phyloP scores from a whole-genome alignment of 2,329 filamentous ascomycete genomes.

The Fusarium pseudograminearum region DNA sequence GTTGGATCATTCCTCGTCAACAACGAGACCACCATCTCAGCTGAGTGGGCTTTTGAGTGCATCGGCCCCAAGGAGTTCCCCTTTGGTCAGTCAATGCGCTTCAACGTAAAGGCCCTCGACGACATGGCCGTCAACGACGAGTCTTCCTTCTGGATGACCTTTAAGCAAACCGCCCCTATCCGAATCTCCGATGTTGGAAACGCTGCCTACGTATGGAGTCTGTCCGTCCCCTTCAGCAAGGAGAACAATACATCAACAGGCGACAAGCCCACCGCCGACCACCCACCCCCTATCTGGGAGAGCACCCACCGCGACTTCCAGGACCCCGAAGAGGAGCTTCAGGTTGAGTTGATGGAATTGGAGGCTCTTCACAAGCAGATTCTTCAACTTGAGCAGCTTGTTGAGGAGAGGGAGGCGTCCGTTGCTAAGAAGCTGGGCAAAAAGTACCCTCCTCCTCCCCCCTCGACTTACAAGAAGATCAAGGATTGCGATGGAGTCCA shows the following conservation, averaged over 20 bases:
- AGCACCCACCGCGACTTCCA: slow-evolving; percentile 45
- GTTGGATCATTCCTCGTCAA: slow-evolving; percentile 57
- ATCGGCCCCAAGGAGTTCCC: slow-evolving; percentile 53
- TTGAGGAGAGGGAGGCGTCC: slow-evolving; percentile 57
- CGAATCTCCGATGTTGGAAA: slow-evolving; percentile 59
- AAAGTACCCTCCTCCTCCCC: slow-evolving; percentile 37
- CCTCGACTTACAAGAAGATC: slow-evolving; percentile 40
- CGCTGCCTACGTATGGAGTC: slow-evolving; percentile 49
- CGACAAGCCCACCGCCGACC: slow-evolving; percentile 10
- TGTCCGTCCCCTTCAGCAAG: slow-evolving; percentile 44
- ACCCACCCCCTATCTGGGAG: slow-evolving; percentile 24
- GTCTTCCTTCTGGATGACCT: slow-evolving; percentile 57
- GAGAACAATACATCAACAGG: slow-evolving; percentile 10
- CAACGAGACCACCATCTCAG: slow-evolving; percentile 55
- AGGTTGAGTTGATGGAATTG: slow-evolving; percentile 60
- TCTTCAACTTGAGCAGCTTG: slow-evolving; percentile 56
- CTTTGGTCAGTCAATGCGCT: slow-evolving; percentile 59
- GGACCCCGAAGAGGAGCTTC: slow-evolving; percentile 50
- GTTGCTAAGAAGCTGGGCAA: slow-evolving; percentile 53
- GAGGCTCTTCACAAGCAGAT: slow-evolving; percentile 58
- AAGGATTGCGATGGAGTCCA: slow-evolving; percentile 42
- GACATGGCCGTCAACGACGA: slow-evolving; percentile 54
- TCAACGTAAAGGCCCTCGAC: slow-evolving; percentile 59
- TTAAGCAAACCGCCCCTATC: slow-evolving; percentile 60
- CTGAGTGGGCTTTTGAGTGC: slow-evolving; percentile 63